phyloP scores from a whole-genome alignment of 768 basidiomycete species.

The Trametes coccinea region DNA sequence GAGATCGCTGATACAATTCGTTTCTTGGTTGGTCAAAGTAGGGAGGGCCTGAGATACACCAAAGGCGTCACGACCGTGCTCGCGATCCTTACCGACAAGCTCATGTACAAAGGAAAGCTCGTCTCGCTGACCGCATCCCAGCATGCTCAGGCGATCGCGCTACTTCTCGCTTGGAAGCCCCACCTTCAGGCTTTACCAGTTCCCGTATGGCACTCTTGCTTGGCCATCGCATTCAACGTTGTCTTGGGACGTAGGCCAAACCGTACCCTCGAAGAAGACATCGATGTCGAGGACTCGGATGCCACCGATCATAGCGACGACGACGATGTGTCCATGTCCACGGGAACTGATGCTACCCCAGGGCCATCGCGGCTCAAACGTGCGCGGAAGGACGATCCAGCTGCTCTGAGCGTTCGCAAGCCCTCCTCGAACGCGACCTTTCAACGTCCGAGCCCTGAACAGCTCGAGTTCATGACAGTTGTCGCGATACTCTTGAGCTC shows the following conservation, averaged over 20 bases:
- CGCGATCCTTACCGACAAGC: conserved; percentile 61
- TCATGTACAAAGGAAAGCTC: conserved; percentile 55
- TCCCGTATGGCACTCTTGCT: conserved; percentile 64
- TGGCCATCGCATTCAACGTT: conserved; percentile 75
- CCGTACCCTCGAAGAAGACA: conserved; percentile 35
- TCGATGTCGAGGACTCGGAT: conserved; percentile 29
- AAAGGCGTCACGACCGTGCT: conserved; percentile 58
- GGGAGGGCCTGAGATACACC: conserved; percentile 50
- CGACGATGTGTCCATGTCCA: conserved; percentile 17
- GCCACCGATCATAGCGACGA: conserved; percentile 35
- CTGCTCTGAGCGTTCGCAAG: too few relatives aligned
- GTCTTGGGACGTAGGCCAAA: conserved; percentile 61
- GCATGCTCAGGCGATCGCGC: conserved; percentile 76
- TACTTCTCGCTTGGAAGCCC: conserved; percentile 62
- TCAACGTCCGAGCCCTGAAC: conserved; percentile 47
- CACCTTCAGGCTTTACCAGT: conserved; percentile 78
- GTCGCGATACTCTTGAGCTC: conserved; percentile 61
- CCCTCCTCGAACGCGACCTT: background rate
- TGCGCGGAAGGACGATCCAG: conserved; percentile 1
- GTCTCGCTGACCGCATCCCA: conserved; percentile 69
- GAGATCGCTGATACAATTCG: conserved; percentile 70
- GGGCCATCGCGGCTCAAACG: background rate
- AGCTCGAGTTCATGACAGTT: conserved; percentile 70
- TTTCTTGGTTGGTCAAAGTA: conserved; percentile 68
- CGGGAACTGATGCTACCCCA: background rate